These are phyloP conservation scores for Populus hybrid DNA, from an alignment of 441 rosid species.

Conservation along the genomic window DNA sequence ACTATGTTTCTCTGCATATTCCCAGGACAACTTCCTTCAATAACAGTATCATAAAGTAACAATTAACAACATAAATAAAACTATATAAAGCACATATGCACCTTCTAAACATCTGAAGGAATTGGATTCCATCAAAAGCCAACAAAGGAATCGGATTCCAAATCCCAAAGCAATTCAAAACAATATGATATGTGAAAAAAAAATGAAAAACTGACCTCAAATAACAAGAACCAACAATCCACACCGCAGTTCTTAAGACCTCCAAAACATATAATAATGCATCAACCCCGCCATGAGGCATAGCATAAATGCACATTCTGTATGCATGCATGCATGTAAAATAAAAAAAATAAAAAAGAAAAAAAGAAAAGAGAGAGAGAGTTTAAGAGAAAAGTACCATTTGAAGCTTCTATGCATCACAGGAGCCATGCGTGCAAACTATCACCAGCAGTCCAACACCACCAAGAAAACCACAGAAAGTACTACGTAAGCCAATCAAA, in stretches of 20 bases:
- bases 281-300: background rate
- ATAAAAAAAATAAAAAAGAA: background rate
- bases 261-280: background rate
- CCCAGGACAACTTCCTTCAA: background rate
- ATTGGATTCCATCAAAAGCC: background rate
- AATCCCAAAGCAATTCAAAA: background rate
- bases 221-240: background rate
- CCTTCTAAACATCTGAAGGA: background rate
- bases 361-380: background rate
- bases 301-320: background rate
- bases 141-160: background rate
- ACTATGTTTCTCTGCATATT: background rate
- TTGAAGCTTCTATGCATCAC: conserved; percentile 26
- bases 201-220: background rate
- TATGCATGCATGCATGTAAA: background rate
- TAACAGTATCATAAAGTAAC: background rate
- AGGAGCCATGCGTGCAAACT: conserved; percentile 18
- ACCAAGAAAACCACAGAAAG: conserved; percentile 17
- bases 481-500: conserved; percentile 19
- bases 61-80: background rate
- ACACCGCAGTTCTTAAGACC: background rate
- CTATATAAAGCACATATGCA: background rate
- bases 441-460: background rate
- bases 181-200: background rate
- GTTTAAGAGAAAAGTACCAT: conserved; percentile 20